Evolutionary conservation across 495 filamentous ascomycete genomes (phyloP), one percentile per base, ranked within the genome.

Genomic region (Amorphotheca resinae): DNA sequence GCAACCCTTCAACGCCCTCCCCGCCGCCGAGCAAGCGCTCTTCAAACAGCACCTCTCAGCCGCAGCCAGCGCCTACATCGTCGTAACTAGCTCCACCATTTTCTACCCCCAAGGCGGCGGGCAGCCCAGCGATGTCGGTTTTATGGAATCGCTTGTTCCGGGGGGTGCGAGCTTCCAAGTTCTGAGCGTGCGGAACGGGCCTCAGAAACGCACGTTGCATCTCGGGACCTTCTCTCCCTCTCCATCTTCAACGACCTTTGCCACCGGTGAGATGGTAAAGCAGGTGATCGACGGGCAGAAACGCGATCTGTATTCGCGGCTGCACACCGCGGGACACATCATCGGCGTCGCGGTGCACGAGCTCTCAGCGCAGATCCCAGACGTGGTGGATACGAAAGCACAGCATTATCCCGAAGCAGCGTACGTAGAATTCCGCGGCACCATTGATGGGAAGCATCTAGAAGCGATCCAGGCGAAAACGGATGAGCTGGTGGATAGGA

Each of bases 101-200:
- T 82, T 82, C 57, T 72, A 80, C 38, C 67, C 73, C 2, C 76
- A 82, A 57, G 77, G 77, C 4, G 77, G 77, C 31, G 77, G 77
- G 25, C 77, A 82, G 51, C 77, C 77, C 22, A 72, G 67, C 6
- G 77, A 82, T 41, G 62, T 59, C 25, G 77, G 77, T 26, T 44
- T 43, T n/a, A 76, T 81, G 43, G 63, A 45, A 33, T 42, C 47
- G 25, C 7, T 53, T 30, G 49, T 53, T 1, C 25, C 49, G 4
- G 55, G 36, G 30, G 15, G 3, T 6, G 5, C 16, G 4, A 16
- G 18, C 3, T 77, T 76, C 52, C 46, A 59, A 12, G 74, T 79
- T 21, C 59, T 56, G 2, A 57, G 64, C 9, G 75, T 71, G 16
- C 74, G 75, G 37, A 64, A 37, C 64, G 53, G 59, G 61, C 26